Conservation (phyloP, 768 basidiomycete genomes). For the Leccinum truebloodii region DNA sequence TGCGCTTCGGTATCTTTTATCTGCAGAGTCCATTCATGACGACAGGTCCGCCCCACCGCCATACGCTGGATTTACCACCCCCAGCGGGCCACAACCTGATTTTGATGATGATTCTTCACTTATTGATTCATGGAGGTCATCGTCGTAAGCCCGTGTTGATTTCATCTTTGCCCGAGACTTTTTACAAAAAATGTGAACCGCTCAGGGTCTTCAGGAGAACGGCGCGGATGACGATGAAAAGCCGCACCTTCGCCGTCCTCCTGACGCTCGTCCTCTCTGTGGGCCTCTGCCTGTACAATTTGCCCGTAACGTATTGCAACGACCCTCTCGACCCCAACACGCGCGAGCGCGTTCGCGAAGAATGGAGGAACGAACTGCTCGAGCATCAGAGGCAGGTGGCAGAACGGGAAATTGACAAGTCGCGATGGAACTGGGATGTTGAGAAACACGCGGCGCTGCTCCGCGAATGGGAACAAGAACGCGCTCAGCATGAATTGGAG, state of each 20-base stretch:
- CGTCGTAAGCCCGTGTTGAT: no score
- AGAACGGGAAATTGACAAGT: neutral
- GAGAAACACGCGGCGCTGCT: neutral
- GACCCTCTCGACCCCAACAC: neutral
- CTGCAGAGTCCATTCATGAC: no score
- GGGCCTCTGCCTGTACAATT: neutral
- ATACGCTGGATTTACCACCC: no score
- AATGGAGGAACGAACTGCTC: neutral
- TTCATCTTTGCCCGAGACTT: no score
- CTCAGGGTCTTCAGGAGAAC: no score
- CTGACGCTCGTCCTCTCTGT: neutral
- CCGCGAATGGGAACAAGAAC: slow-evolving; percentile 12
- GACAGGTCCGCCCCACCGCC: no score
- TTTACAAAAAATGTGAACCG: no score
- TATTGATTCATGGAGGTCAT: no score
- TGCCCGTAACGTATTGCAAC: neutral
- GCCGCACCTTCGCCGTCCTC: neutral
- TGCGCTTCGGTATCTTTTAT: no score
- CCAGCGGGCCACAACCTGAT: no score
- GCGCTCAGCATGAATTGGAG: slow-evolving; percentile 3
- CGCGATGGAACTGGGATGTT: neutral
- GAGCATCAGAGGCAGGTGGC: neutral
- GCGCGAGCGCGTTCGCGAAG: neutral
- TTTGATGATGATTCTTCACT: no score
- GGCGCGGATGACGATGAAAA: no score